Evolutionary conservation across 2,329 filamentous ascomycete genomes (phyloP), one percentile per base, ranked within the genome.

Genomic region (Calonectria henricotiae): DNA sequence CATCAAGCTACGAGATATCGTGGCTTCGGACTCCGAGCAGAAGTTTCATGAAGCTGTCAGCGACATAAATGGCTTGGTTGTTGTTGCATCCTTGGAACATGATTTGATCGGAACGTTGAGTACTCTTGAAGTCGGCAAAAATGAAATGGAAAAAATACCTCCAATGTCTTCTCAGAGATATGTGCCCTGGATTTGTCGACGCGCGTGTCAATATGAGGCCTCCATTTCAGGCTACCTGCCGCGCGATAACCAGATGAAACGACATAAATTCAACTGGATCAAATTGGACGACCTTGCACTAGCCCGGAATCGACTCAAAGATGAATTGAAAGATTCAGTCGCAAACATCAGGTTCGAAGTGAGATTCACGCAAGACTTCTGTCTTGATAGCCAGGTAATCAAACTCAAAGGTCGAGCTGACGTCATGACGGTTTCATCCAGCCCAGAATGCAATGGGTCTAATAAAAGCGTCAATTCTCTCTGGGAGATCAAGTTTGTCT

Each of bases 401-500:
- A 1, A 2, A 11, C 17, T 54, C 0, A 4, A 2, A 13, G 49
- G 49, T 5, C 30, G 30, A 54, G 49, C 49, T 5, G 49, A 54
- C 13, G 35, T 54, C n/a, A 11, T 54, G 1, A 9, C 1, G 11
- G 30, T 6, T 37, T 37, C 30, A 1, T 11, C 17, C 3, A 5
- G 11, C 3, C n/a, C 49, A 3, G n/a, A 3, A 27, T 12, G 3
- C 15, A 23, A 11, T 2, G 17, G 3, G 3, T 15, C 4, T 2
- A 35, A 54, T 2, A 35, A 54, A 9, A 2, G 12, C 2, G 15
- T 35, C 12, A n/a, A 54, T 3, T n/a, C 27, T 9, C 2, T 54
- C 1, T 54, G 49, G 49, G 49, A 54, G 30, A 20, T 54, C 49
- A 54, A 54, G 9, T 54, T 54, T 23, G 49, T 35, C 1, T 54